A percentile compares a stretch with the other conserved stretches of the same genome.
Evolutionary conservation across 2,329 filamentous ascomycete species (phyloP).

Genomic region (Drechslerella stenobrocha): DNA sequence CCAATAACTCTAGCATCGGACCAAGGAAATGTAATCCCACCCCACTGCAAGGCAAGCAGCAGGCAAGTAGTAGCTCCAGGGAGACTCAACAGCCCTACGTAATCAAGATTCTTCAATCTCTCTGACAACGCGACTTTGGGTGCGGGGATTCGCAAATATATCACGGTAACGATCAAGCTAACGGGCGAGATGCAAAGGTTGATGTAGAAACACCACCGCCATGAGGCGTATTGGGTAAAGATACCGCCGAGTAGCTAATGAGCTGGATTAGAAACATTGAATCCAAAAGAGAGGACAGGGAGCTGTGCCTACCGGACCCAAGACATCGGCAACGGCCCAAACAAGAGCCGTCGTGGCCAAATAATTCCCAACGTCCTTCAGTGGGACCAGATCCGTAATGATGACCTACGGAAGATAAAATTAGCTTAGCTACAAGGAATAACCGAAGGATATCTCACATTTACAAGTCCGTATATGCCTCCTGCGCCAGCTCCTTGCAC

Average conservation of each 20-base stretch:
- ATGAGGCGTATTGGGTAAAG: conserved; percentile 59
- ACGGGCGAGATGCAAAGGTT: conserved; percentile 64
- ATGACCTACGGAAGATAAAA: conserved; percentile 61
- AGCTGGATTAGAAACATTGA: conserved; percentile 54
- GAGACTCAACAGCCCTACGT: conserved; percentile 64
- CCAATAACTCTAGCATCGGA: conserved; percentile 61
- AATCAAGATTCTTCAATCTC: conserved; percentile 62
- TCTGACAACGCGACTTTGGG: conserved; percentile 54
- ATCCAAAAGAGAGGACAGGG: conserved; percentile 53
- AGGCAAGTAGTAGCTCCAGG: conserved; percentile 65
- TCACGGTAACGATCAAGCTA: conserved; percentile 59
- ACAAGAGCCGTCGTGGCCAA: conserved; percentile 54
- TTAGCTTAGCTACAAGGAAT: conserved; percentile 61
- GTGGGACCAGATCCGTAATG: conserved; percentile 53
- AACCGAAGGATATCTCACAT: conserved; percentile 57
- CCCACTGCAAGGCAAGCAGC: conserved; percentile 67
- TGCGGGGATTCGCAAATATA: conserved; percentile 58
- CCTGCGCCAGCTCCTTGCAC: conserved; percentile 24
- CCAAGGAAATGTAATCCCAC: conserved; percentile 63
- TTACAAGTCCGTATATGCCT: conserved; percentile 23
- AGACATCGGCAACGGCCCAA: conserved; percentile 60
- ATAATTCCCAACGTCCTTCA: conserved; percentile 52
- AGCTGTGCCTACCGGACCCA: conserved; percentile 56
- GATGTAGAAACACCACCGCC: conserved; percentile 64
- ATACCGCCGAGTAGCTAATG: conserved; percentile 58